phyloP scores from a whole-genome alignment of 371 early-diverging fungal species.

The Entomophthora muscae region DNA sequence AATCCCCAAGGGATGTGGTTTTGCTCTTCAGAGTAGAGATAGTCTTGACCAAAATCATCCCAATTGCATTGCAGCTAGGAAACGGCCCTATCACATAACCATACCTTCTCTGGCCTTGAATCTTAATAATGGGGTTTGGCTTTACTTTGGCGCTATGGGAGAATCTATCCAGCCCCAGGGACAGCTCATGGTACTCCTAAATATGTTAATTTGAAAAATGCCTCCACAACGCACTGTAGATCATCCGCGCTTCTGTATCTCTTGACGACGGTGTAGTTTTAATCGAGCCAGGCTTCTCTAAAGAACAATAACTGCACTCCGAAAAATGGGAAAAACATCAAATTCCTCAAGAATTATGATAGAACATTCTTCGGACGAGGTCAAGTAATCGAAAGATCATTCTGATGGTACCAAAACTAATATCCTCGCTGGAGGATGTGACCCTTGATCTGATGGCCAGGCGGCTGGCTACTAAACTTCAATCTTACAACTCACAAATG shows the following conservation, averaged over 20 bases:
- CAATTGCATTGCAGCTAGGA: slow-evolving; percentile 48
- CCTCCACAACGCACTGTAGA: slow-evolving; percentile 55
- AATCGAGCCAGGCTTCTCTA: slow-evolving; percentile 39
- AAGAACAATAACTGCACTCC: slow-evolving; percentile 22
- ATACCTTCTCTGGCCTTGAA: slow-evolving; percentile 49
- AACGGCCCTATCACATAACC: slow-evolving; percentile 75
- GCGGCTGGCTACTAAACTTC: slow-evolving; percentile 30
- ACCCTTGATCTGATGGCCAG: slow-evolving; percentile 50
- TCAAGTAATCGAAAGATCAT: slow-evolving; percentile 26
- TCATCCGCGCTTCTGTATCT: slow-evolving; percentile 43
- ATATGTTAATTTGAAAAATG: slow-evolving; percentile 32
- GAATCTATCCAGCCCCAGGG: slow-evolving; percentile 46
- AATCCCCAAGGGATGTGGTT: slow-evolving; percentile 44
- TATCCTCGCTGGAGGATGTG: slow-evolving; percentile 41
- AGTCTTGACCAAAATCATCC: slow-evolving; percentile 35
- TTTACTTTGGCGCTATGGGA: slow-evolving; percentile 22
- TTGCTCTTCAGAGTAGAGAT: slow-evolving; percentile 60
- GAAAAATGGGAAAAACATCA: slow-evolving; percentile 38
- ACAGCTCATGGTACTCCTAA: slow-evolving; percentile 60
- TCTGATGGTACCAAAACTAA: slow-evolving; percentile 15
- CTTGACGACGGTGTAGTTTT: slow-evolving; percentile 23
- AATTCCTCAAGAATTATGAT: slow-evolving; percentile 17
- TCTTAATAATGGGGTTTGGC: slow-evolving; percentile 9
- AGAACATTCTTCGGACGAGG: slow-evolving; percentile 54
- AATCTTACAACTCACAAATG: too few species aligned